phyloP scores from a whole-genome alignment of 257 asterid genomes.

The Gardenia jasminoides region DNA sequence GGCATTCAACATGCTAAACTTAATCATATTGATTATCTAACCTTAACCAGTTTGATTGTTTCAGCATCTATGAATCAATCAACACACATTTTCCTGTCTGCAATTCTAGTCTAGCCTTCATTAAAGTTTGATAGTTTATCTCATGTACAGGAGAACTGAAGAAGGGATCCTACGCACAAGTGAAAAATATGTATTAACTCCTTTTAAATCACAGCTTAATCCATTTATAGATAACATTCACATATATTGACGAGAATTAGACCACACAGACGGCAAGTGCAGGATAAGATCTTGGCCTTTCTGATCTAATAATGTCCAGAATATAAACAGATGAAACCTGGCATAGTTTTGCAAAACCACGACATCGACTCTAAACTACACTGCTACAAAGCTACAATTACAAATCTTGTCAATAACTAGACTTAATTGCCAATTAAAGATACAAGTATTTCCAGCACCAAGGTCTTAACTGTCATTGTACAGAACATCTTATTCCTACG shows the following conservation, averaged over 20 bases:
- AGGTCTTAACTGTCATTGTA: not conserved
- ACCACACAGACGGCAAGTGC: not conserved
- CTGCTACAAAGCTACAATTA: not conserved
- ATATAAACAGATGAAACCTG: not conserved
- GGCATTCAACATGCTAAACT: too few species aligned
- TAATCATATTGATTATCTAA: too few species aligned
- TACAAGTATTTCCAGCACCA: not conserved
- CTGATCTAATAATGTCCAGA: not conserved
- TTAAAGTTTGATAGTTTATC: too few species aligned
- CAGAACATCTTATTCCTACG: slow-evolving; percentile 8
- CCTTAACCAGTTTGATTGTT: too few species aligned
- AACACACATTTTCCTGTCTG: too few species aligned
- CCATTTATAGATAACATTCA: not conserved
- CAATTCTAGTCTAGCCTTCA: too few species aligned
- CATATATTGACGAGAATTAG: not conserved
- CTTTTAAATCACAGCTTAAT: not conserved
- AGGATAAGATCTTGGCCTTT: not conserved
- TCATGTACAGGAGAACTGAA: too few species aligned
- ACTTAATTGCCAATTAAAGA: not conserved
- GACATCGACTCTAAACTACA: not conserved
- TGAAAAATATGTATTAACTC: not conserved
- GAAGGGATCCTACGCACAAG: not conserved
- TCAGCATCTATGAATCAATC: too few species aligned
- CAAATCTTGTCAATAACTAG: not conserved
- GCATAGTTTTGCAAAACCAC: not conserved